phyloP scores from a whole-genome alignment of 2,329 filamentous ascomycete species.

The Fusarium sp. region DNA sequence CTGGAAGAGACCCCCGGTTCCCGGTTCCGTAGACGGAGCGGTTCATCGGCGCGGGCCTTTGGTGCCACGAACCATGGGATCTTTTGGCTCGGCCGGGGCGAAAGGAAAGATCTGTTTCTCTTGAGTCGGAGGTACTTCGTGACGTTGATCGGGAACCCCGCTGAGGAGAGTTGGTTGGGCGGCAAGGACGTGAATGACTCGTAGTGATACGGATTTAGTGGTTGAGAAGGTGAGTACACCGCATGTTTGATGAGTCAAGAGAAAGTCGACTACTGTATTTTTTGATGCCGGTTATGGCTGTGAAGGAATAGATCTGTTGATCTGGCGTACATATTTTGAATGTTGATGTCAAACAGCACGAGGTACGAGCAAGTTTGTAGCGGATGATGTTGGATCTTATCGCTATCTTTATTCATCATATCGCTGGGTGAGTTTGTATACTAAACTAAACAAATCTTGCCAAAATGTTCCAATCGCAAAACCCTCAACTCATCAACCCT shows the following conservation, averaged over 20 bases:
- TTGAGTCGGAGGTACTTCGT: neutral
- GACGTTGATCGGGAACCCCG: conserved; percentile 5
- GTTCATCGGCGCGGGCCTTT: conserved; percentile 39
- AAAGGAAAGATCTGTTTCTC: neutral
- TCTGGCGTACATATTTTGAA: conserved; percentile 6
- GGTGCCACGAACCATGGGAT: conserved; percentile 25
- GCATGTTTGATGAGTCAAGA: conserved; percentile 22
- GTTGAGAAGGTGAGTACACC: conserved; percentile 21
- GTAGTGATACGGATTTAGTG: conserved; percentile 6
- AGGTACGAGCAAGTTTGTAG: no score
- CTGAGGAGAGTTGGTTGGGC: conserved; percentile 16
- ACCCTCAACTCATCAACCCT: no score
- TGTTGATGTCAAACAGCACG: neutral
- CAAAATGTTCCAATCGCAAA: no score
- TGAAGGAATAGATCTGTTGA: conserved; percentile 3
- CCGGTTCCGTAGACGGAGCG: conserved; percentile 6
- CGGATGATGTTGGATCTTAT: no score
- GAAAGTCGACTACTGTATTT: neutral
- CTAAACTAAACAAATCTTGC: no score
- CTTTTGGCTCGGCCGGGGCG: conserved; percentile 27
- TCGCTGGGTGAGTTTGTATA: no score
- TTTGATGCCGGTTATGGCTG: neutral
- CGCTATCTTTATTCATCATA: no score
- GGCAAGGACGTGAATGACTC: conserved; percentile 25
- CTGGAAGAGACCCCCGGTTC: conserved; percentile 20